These are phyloP conservation scores for Chaetomium globosum DNA, from an alignment of 2,329 filamentous ascomycete genomes.

Conservation along the genomic window DNA sequence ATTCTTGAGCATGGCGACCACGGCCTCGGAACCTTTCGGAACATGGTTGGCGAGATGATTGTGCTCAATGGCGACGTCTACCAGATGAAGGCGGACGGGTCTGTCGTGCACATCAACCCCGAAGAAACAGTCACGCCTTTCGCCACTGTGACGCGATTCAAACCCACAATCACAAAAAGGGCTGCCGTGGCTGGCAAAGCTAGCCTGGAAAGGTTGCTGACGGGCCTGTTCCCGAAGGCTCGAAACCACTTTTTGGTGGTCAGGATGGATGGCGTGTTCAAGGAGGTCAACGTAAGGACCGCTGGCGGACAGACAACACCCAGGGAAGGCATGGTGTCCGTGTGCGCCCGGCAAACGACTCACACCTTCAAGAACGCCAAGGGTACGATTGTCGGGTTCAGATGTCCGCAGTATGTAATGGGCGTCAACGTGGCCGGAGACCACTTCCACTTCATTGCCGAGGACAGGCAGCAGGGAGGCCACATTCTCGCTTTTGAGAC, in stretches of 20 bases:
- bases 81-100: conserved; percentile 44
- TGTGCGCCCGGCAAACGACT: conserved; percentile 39
- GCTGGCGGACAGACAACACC: conserved; percentile 40
- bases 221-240: conserved; percentile 34
- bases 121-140: conserved; percentile 40
- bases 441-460: conserved; percentile 44
- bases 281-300: conserved; percentile 40
- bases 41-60: conserved; percentile 45
- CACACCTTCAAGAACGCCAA: conserved; percentile 38
- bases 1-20: conserved; percentile 42
- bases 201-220: conserved; percentile 37
- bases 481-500: conserved; percentile 42
- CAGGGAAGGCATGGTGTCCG: conserved; percentile 38
- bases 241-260: conserved; percentile 41
- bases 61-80: conserved; percentile 41
- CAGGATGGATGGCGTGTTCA: conserved; percentile 40
- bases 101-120: conserved; percentile 36
- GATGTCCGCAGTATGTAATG: conserved; percentile 41
- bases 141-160: conserved; percentile 42
- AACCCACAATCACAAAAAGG: conserved; percentile 31
- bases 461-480: conserved; percentile 40
- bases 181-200: conserved; percentile 38
- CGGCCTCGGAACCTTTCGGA: conserved; percentile 43
- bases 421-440: conserved; percentile 43
- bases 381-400: conserved; percentile 42